phyloP scores from a whole-genome alignment of 108 stramenopile genomes.

The Conticribra weissflogii region DNA sequence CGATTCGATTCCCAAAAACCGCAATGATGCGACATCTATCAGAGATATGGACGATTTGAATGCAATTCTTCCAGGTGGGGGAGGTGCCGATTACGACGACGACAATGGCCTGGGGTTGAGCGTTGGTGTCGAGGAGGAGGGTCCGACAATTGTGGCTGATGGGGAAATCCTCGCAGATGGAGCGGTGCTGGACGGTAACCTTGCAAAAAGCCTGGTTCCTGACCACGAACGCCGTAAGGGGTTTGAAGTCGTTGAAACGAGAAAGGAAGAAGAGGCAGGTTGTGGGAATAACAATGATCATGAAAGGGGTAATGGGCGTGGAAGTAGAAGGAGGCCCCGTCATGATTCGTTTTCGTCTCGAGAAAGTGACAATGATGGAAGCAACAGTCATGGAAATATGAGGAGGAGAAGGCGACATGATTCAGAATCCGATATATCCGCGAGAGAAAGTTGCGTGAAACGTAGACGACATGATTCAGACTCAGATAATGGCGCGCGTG shows the following conservation, averaged over 20 bases:
- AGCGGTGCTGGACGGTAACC: not conserved
- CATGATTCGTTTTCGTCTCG: constrained; percentile 15
- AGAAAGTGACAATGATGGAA: not conserved
- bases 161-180: too few species aligned
- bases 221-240: not conserved
- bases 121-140: constrained; percentile 31
- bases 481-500: not conserved
- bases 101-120: constrained; percentile 8
- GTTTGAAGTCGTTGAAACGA: not conserved
- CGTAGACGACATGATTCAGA: constrained; percentile 10
- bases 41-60: constrained; percentile 32
- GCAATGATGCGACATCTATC: not conserved
- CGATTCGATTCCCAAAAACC: too few species aligned
- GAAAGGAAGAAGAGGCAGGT: not conserved
- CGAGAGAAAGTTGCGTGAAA: too few species aligned
- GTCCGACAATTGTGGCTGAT: constrained; percentile 24
- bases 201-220: not conserved
- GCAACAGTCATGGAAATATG: not conserved
- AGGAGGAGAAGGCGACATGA: constrained; percentile 16
- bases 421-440: constrained; percentile 13
- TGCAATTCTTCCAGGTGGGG: not conserved
- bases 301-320: not conserved
- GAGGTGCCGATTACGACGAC: constrained; percentile 6
- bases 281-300: not conserved
- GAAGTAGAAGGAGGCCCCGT: not conserved